Conservation (phyloP, 2,329 filamentous ascomycete species). For the Gnomoniopsis smithogilvyi region DNA sequence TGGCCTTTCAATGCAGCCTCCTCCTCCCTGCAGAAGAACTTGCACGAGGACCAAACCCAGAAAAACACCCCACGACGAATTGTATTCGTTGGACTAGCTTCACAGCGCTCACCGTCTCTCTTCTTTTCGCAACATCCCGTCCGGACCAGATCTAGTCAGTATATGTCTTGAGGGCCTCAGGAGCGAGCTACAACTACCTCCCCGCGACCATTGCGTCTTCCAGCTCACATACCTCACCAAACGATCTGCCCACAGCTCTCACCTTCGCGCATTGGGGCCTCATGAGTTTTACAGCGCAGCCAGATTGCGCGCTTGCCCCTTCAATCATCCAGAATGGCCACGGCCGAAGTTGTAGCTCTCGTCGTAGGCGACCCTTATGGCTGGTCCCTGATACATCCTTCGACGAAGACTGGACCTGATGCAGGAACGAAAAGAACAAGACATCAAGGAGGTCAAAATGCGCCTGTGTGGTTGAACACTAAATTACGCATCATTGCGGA, state of each 20-base stretch:
- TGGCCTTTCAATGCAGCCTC: constrained; percentile 1
- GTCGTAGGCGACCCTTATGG: constrained; percentile 36
- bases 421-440: constrained; percentile 33
- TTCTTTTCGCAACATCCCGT: not conserved
- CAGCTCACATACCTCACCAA: not conserved
- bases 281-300: constrained; percentile 47
- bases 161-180: not conserved
- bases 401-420: constrained; percentile 25
- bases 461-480: constrained; percentile 23
- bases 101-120: not conserved
- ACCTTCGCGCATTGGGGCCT: constrained; percentile 18
- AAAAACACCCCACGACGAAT: not conserved
- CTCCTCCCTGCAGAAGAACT: constrained; percentile 15
- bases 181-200: not conserved
- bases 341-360: constrained; percentile 44
- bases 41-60: not conserved
- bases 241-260: not conserved
- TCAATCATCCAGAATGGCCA: constrained; percentile 51
- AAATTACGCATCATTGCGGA: constrained; percentile 37
- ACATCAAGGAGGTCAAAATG: constrained; percentile 16
- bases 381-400: constrained; percentile 31
- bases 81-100: not conserved
- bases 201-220: not conserved
- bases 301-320: constrained; percentile 35
- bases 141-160: not conserved